A percentile compares a stretch with the other conserved stretches of the same genome.
phyloP scores from a whole-genome alignment of 441 rosid species.

The Metrosideros polymorpha region DNA sequence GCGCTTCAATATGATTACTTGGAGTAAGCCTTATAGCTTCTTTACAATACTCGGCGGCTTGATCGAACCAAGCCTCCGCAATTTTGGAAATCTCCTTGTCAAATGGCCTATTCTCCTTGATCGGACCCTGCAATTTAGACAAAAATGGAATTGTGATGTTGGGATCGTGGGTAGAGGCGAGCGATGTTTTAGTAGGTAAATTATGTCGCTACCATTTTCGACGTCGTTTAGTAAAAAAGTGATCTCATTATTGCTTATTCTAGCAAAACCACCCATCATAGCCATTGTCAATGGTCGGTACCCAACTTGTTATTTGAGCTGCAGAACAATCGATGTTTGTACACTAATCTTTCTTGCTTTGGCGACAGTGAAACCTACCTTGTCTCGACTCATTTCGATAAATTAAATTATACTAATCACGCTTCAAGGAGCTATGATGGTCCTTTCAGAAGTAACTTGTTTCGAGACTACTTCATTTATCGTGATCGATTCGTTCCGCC shows the following conservation, averaged over 20 bases:
- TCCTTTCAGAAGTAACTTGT: background rate
- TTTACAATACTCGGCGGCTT: background rate
- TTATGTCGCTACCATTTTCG: background rate
- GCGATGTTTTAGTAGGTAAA: background rate
- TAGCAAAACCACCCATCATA: background rate
- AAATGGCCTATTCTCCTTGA: background rate
- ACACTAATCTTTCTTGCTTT: background rate
- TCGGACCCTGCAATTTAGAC: background rate
- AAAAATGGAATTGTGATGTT: background rate
- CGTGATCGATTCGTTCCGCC: background rate
- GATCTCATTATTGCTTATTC: background rate
- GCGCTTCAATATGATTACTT: background rate
- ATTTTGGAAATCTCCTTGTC: background rate
- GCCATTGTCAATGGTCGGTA: rapidly evolving
- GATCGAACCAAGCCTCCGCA: background rate
- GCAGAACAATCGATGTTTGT: background rate
- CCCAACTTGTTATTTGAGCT: rapidly evolving
- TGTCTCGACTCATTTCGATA: background rate
- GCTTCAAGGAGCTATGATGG: background rate
- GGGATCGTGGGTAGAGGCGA: background rate
- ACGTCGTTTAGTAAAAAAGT: background rate
- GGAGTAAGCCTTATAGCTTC: background rate
- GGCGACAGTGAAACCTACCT: background rate
- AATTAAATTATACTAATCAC: background rate
- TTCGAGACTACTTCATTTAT: background rate